Percentiles rank a stretch among this genome's conserved stretches.
Conservation (phyloP, 2,329 filamentous ascomycete genomes). For the Diaporthe velutina region DNA sequence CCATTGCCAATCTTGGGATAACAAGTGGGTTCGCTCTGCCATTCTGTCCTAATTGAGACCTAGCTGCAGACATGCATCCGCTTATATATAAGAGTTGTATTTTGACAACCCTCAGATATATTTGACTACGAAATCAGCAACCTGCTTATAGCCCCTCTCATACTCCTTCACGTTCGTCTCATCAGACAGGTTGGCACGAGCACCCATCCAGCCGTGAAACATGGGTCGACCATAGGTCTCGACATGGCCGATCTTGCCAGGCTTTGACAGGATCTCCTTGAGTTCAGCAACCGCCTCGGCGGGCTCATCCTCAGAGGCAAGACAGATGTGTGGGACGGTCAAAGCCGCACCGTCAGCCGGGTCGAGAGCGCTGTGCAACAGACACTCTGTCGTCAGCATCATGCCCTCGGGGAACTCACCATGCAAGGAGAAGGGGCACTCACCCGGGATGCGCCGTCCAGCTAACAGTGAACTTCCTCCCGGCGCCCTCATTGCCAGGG, state of each 20-base stretch:
- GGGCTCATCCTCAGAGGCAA: constrained; percentile 64
- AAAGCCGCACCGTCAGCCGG: constrained; percentile 57
- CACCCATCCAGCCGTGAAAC: constrained; percentile 72
- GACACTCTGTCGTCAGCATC: neutral
- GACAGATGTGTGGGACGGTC: constrained; percentile 60
- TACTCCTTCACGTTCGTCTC: constrained; percentile 60
- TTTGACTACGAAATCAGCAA: constrained; percentile 58
- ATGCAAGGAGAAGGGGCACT: constrained; percentile 24
- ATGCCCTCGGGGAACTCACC: too few species aligned
- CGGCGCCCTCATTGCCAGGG: constrained; percentile 50
- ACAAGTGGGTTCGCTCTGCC: neutral
- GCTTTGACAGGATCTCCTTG: constrained; percentile 55
- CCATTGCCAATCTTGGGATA: too few species aligned
- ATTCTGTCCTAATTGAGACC: neutral
- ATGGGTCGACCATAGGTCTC: constrained; percentile 61
- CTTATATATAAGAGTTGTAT: neutral
- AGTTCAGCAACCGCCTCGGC: constrained; percentile 58
- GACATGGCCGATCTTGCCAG: constrained; percentile 56
- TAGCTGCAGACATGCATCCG: neutral
- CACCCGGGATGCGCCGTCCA: constrained; percentile 50
- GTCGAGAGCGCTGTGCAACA: constrained; percentile 50
- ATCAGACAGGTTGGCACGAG: constrained; percentile 60
- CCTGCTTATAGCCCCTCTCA: constrained; percentile 61
- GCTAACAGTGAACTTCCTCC: constrained; percentile 52
- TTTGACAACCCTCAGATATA: constrained; percentile 42